phyloP scores from a whole-genome alignment of 768 basidiomycete genomes.

The Clavulina sp. region DNA sequence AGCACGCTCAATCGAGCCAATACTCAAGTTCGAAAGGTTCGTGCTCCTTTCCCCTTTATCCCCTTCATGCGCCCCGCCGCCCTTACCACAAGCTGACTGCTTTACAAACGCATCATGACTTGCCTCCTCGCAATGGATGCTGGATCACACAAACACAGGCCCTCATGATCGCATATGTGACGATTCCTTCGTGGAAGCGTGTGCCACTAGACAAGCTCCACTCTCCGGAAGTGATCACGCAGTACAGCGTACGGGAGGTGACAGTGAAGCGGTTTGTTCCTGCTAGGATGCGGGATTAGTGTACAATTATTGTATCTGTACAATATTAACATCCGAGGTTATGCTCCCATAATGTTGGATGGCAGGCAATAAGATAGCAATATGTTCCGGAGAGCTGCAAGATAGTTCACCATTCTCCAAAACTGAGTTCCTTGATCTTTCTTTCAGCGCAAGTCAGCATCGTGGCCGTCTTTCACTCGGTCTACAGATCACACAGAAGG shows the following conservation, averaged over 20 bases:
- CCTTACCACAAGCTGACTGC: background rate
- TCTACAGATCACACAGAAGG: no score
- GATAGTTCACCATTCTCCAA: no score
- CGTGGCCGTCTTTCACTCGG: no score
- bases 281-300: conserved; percentile 76
- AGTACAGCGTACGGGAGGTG: conserved; percentile 75
- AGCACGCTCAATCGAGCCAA: conserved; percentile 95
- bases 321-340: no score
- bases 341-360: no score
- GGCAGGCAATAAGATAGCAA: no score
- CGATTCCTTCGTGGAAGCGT: conserved; percentile 62
- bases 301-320: background rate
- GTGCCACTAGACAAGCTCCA: conserved; percentile 33
- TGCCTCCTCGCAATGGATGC: background rate
- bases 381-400: no score
- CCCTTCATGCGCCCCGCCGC: no score
- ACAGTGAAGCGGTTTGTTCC: conserved; percentile 73
- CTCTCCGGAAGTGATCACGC: conserved; percentile 55
- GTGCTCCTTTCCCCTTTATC: conserved; percentile 5
- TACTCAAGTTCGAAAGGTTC: conserved; percentile 88
- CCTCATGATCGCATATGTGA: conserved; percentile 76
- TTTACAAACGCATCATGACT: background rate
- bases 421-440: no score
- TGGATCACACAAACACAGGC: conserved; percentile 35
- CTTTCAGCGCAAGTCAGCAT: no score